Evolutionary conservation across 768 basidiomycete species (phyloP), one percentile per base, ranked within the genome.

Genomic region (Tulasnella sp.): DNA sequence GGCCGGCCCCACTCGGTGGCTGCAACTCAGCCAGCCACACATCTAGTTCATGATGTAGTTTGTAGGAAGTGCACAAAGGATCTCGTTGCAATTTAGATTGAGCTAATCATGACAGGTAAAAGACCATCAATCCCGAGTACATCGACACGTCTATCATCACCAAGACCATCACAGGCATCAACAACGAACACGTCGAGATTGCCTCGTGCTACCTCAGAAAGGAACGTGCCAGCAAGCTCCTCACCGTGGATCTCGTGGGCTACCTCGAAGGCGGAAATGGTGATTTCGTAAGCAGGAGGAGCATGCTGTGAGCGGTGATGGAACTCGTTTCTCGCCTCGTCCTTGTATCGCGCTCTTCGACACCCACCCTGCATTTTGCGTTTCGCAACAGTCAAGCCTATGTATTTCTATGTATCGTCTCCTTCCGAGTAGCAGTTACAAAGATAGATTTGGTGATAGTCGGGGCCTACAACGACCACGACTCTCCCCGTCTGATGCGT

Each of bases 161-260:
- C 81, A 88, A 89, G 81, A 81, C 90, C 37, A 88, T 89, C 9
- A 85, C 90, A 4, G 87, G 89, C 1, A 85, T 94, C 78, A 88
- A 89, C 83, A 86, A 90, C 68, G 86, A 88, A 71, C 88, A 96
- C 82, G 86, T 97, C 78, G 84, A 86, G 75, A 88, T 94, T 79
- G 91, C 93, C 34, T 87, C 85, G 49, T 86, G 90, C 78, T 98
- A 98, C 82, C 82, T 97, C 84, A 88, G 89, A 82, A 87, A 87
- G 82, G 85, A 88, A 79, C 94, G 93, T 92, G 34, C 96, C 31
- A 94, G 93, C 84, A 97, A 98, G 82, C 98, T 99, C 83, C 88
- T 99, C 86, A 99, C 97, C 64, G 93, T 90, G 80, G 97, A 99
- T 82, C 85, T 99, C 84, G 95, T 96, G 93, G 87, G 89, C 34